These are phyloP conservation scores for Lactarius trivialis DNA, from an alignment of 768 basidiomycete genomes.

Conservation along the genomic window DNA sequence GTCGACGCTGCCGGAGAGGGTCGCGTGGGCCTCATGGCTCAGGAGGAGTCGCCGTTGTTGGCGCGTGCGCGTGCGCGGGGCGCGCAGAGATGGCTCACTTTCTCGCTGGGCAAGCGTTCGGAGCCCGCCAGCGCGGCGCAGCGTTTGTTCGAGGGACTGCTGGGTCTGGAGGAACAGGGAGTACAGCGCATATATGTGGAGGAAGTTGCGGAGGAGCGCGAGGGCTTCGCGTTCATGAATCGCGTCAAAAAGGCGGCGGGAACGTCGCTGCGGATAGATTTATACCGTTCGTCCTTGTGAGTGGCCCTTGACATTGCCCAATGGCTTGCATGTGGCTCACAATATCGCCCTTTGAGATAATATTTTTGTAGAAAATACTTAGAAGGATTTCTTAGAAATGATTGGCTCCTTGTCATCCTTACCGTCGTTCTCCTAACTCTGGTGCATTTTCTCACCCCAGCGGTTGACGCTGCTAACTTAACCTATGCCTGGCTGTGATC, in stretches of 20 bases:
- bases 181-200: constrained; percentile 84
- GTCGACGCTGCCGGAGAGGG: constrained; percentile 18
- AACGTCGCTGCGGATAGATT: constrained; percentile 29
- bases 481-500: background rate
- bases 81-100: constrained; percentile 48
- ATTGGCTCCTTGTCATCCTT: background rate
- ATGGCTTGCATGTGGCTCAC: background rate
- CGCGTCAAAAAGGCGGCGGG: constrained; percentile 85
- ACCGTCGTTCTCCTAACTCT: background rate
- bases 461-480: background rate
- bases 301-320: background rate
- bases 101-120: constrained; percentile 39
- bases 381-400: too few relatives aligned
- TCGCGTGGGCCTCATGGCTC: constrained; percentile 60
- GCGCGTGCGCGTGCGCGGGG: constrained; percentile 25
- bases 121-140: constrained; percentile 69
- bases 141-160: constrained; percentile 79
- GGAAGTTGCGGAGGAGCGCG: constrained; percentile 68
- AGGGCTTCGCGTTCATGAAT: constrained; percentile 95
- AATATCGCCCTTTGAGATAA: background rate
- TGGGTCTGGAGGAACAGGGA: constrained; percentile 67
- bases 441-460: background rate
- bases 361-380: background rate
- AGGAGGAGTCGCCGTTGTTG: constrained; percentile 47
- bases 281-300: constrained; percentile 12